Evolutionary conservation across 257 asterid genomes (phyloP).

Genomic region (Gentiana macrophylla): DNA sequence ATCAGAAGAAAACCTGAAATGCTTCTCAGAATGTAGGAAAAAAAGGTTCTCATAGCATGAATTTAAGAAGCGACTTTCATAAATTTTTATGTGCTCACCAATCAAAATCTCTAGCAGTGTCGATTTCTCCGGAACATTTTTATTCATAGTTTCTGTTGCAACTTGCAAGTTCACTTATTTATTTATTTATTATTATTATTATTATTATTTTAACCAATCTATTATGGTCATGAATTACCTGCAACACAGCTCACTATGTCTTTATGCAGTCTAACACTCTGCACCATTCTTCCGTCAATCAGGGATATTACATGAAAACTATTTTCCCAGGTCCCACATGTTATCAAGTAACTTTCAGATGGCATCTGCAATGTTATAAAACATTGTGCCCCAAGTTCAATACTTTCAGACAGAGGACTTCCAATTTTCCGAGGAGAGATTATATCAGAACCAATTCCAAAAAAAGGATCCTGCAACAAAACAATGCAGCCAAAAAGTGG

Average conservation of each 20-base stretch:
- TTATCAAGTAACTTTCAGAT: conserved; percentile 67
- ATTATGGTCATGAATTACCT: conserved; percentile 30
- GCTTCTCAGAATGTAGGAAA: no score
- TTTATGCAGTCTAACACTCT: conserved; percentile 89
- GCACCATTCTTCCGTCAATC: conserved; percentile 82
- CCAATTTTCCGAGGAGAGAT: conserved; percentile 79
- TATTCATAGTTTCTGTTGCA: not conserved
- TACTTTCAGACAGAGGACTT: conserved; percentile 76
- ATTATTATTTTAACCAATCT: not conserved
- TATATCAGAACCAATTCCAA: conserved; percentile 85
- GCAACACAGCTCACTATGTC: conserved; percentile 91
- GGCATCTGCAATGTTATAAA: conserved; percentile 75
- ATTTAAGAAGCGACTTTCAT: no score
- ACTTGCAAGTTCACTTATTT: not conserved
- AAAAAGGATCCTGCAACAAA: conserved; percentile 72
- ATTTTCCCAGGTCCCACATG: conserved; percentile 97
- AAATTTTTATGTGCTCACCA: no score
- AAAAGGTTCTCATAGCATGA: no score
- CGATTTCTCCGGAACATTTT: no score
- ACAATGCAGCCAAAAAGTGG: conserved; percentile 10
- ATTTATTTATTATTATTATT: conserved; percentile 8
- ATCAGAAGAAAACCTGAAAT: no score
- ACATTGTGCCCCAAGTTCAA: conserved; percentile 86
- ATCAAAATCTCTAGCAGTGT: no score
- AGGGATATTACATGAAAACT: conserved; percentile 86